These are phyloP conservation scores for Nicotiana sylvestris DNA, from an alignment of 257 asterid genomes.

Conservation along the genomic window DNA sequence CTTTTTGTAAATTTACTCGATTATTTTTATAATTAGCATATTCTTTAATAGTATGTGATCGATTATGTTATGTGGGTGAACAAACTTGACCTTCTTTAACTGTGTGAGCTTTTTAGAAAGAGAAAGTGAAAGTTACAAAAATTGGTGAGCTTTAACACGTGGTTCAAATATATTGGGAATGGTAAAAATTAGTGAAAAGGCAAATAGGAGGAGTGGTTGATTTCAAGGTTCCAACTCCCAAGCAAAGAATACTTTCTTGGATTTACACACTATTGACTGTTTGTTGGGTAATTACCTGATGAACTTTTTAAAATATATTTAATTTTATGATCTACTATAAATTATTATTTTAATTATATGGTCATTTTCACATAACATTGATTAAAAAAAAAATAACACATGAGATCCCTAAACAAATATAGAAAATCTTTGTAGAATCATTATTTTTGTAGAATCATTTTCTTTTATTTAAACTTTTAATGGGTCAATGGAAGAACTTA, in stretches of 20 bases:
- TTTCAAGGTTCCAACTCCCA: slow-evolving; percentile 19
- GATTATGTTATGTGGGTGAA: neutral
- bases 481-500: neutral
- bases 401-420: no score
- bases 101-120: slow-evolving; percentile 19
- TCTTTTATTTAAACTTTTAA: neutral
- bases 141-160: slow-evolving; percentile 37
- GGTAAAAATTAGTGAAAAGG: slow-evolving; percentile 8
- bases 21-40: neutral
- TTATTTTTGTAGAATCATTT: no score
- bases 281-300: slow-evolving; percentile 15
- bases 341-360: no score
- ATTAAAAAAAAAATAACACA: no score
- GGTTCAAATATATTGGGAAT: slow-evolving; percentile 41
- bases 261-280: slow-evolving; percentile 37
- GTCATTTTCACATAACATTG: no score
- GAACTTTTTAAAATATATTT: no score
- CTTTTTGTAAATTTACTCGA: neutral
- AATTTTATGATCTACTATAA: no score
- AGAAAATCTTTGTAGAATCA: no score
- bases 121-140: neutral
- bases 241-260: slow-evolving; percentile 64
- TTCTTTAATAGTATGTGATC: no score
- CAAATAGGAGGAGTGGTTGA: neutral
- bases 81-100: slow-evolving; percentile 7